Percentiles rank a stretch among this genome's conserved stretches.
Evolutionary conservation across 768 basidiomycete genomes (phyloP).

Genomic region (Trametes cubensis): DNA sequence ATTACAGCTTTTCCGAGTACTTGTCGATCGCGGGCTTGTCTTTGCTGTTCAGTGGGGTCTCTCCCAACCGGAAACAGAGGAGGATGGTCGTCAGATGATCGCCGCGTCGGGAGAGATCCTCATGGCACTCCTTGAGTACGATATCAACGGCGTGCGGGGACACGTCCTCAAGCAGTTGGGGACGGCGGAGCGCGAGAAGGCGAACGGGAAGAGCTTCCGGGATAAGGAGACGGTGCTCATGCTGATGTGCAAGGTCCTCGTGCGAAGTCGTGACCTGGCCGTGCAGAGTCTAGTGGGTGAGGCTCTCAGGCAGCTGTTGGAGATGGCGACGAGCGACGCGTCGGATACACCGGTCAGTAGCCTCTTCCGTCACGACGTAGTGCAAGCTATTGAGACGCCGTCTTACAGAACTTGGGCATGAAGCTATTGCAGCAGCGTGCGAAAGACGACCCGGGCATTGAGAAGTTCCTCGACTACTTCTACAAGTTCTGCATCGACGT

Average conservation of each 20-base stretch:
- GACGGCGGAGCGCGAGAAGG: conserved; percentile 69
- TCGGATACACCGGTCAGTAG: conserved; percentile 27
- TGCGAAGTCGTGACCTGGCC: conserved; percentile 79
- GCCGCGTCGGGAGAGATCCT: conserved; percentile 86
- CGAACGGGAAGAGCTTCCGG: conserved; percentile 58
- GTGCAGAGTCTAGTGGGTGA: conserved; percentile 92
- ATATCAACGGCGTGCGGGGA: conserved; percentile 80
- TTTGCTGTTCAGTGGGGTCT: conserved; percentile 95
- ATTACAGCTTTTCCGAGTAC: conserved; percentile 79
- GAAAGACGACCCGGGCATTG: conserved; percentile 85
- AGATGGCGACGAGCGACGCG: conserved; percentile 53
- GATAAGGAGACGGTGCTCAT: conserved; percentile 75
- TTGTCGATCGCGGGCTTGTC: conserved; percentile 87
- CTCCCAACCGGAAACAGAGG: conserved; percentile 60
- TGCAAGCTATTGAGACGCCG: background rate
- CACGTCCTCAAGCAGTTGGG: conserved; percentile 83
- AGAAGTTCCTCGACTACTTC: conserved; percentile 91
- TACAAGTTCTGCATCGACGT: conserved; percentile 81
- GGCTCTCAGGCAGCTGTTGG: conserved; percentile 79
- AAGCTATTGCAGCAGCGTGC: conserved; percentile 53
- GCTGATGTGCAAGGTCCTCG: conserved; percentile 75
- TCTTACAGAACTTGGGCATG: conserved; percentile 33
- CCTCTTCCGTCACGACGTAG: background rate
- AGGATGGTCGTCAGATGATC: conserved; percentile 58
- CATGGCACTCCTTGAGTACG: conserved; percentile 85